Evolutionary conservation across 2,329 filamentous ascomycete genomes (phyloP), one percentile per base, ranked within the genome.

Genomic region (Cladorrhinum sp.): DNA sequence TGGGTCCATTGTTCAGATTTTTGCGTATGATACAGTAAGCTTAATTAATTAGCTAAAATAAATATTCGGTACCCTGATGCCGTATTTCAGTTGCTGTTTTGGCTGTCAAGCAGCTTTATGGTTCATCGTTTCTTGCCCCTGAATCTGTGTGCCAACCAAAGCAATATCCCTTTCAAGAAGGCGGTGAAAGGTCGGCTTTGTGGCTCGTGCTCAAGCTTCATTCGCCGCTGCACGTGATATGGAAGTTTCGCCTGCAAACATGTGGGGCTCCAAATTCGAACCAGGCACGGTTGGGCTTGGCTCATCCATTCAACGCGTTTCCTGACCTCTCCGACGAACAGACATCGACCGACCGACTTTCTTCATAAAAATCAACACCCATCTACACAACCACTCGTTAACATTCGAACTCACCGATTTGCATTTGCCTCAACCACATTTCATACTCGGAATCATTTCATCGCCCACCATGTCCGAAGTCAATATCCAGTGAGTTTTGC

Each of bases 401-500:
- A 55, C 49, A 60, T 39, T 16, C 28, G 39, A 26, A 39, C 24
- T 16, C 2, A 20, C 52, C 23, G 4, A 12, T 16, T 18, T 20
- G 8, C 20, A 26, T 2, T 12, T 14, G 14, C 42, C 23, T 30
- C 39, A 39, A 39, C 55, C 20, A 3, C 36, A 42, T 7, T 51
- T 64, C 61, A 55, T 60, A 62, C 55, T 57, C 68, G 42, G 60
- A 54, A 51, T 30, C 36, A n/a, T 42, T n/a, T 42, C 24, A 54
- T 71, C 10, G 2, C 26, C 20, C 8, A 79, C 67, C 70, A 88
- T 88, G 86, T 81, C 86, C 69, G 86, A 88, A 75, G 76, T 84
- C 68, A 90, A 91, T 80, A 89, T 91, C 60, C 86, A 90, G 88
- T 91, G 77, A 68, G 84, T 74, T 58, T 28, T 24, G 21, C 20